These are phyloP conservation scores for Beauveria australis DNA, from an alignment of 2,329 filamentous ascomycete species.

Conservation along the genomic window DNA sequence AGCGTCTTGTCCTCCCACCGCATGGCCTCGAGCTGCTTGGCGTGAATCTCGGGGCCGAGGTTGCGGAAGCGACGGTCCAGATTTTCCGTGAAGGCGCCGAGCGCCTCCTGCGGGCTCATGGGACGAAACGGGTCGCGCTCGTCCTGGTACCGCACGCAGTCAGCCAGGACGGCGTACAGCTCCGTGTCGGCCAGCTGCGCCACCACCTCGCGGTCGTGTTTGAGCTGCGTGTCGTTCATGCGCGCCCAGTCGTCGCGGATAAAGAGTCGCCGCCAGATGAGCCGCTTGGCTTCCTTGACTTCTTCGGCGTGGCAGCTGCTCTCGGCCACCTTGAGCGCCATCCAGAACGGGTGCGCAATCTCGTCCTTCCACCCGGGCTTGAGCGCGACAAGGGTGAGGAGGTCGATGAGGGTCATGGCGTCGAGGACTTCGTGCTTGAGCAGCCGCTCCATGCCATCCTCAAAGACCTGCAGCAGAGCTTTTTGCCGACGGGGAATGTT, in stretches of 20 bases:
- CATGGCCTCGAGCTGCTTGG: slow-evolving; percentile 64
- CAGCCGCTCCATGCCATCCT: slow-evolving; percentile 60
- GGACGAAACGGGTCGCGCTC: slow-evolving; percentile 35
- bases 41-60: slow-evolving; percentile 55
- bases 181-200: slow-evolving; percentile 56
- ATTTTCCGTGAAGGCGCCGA: slow-evolving; percentile 53
- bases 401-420: slow-evolving; percentile 56
- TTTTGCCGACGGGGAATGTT: slow-evolving; percentile 50
- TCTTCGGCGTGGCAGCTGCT: slow-evolving; percentile 47
- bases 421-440: slow-evolving; percentile 66
- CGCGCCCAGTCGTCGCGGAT: slow-evolving; percentile 76
- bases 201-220: slow-evolving; percentile 61
- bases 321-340: slow-evolving; percentile 57
- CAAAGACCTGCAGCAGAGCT: slow-evolving; percentile 63
- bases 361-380: slow-evolving; percentile 40
- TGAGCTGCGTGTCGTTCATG: slow-evolving; percentile 69
- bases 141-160: slow-evolving; percentile 51
- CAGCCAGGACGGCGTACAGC: slow-evolving; percentile 58
- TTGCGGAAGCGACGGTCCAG: slow-evolving; percentile 52
- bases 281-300: slow-evolving; percentile 47
- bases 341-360: slow-evolving; percentile 63
- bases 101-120: slow-evolving; percentile 42
- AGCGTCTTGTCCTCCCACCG: slow-evolving; percentile 62
- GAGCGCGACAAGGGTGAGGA: slow-evolving; percentile 65
- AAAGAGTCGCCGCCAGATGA: slow-evolving; percentile 83